phyloP scores from a whole-genome alignment of 345 rosid genomes.

The Dipteronia dyeriana region DNA sequence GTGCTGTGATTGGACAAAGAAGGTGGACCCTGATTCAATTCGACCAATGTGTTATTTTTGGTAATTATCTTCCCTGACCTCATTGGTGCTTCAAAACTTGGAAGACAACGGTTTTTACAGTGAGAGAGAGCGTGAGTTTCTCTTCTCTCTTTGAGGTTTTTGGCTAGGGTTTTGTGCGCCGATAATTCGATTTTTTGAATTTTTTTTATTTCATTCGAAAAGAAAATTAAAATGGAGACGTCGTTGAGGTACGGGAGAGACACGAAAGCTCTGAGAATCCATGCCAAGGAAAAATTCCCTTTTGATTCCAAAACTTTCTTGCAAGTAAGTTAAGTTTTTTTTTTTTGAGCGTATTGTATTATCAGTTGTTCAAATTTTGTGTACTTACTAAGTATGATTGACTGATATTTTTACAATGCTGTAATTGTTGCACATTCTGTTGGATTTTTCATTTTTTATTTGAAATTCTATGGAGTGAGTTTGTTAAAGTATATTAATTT shows the following conservation, averaged over 20 bases:
- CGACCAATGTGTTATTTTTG: neutral
- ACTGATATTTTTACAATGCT: neutral
- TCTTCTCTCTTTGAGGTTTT: neutral
- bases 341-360: too few species aligned
- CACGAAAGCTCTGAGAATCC: conserved; percentile 69
- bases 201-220: neutral
- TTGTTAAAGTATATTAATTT: neutral
- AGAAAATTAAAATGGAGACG: conserved; percentile 58
- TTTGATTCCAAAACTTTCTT: conserved; percentile 64
- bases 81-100: neutral
- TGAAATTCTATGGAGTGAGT: neutral
- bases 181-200: neutral
- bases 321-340: conserved; percentile 47
- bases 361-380: neutral
- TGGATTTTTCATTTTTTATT: neutral
- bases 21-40: neutral
- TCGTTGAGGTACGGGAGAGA: conserved; percentile 69
- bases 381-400: neutral
- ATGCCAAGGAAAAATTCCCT: conserved; percentile 78
- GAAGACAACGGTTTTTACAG: neutral
- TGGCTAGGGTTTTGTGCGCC: conserved; percentile 1
- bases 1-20: neutral
- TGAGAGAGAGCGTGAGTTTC: neutral
- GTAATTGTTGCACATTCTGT: neutral
- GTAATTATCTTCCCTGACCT: neutral